Conservation (phyloP, 2,329 filamentous ascomycete species). For the Tolypocladium tropicale region DNA sequence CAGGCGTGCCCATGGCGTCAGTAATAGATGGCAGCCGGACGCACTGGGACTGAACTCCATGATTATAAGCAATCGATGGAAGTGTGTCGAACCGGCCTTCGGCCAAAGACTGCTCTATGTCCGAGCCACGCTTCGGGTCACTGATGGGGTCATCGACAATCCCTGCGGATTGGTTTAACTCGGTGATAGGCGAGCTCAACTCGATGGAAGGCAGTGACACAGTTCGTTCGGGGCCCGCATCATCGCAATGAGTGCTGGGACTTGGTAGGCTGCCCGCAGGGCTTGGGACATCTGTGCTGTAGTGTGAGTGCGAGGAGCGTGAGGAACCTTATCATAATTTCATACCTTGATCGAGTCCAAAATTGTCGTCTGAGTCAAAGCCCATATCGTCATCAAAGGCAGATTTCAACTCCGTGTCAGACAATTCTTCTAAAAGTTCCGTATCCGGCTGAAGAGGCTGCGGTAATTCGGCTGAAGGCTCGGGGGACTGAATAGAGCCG, state of each 20-base stretch:
- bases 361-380: not conserved
- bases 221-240: not conserved
- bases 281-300: not conserved
- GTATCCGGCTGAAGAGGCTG: not conserved
- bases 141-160: not conserved
- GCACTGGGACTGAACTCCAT: not conserved
- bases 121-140: not conserved
- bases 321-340: too few species aligned
- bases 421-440: not conserved
- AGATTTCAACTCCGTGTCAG: not conserved
- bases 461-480: not conserved
- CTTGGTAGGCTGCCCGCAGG: not conserved
- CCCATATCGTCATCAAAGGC: not conserved
- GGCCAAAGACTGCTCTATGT: not conserved
- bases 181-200: not conserved
- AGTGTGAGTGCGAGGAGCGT: not conserved
- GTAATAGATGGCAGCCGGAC: slow-evolving; percentile 4
- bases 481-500: not conserved
- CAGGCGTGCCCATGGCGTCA: slow-evolving; percentile 4
- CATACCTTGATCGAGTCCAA: not conserved
- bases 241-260: not conserved
- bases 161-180: not conserved
- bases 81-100: not conserved
- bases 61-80: not conserved
- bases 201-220: not conserved